phyloP scores from a whole-genome alignment of 306 rosid genomes.

The Rosa multiflora region DNA sequence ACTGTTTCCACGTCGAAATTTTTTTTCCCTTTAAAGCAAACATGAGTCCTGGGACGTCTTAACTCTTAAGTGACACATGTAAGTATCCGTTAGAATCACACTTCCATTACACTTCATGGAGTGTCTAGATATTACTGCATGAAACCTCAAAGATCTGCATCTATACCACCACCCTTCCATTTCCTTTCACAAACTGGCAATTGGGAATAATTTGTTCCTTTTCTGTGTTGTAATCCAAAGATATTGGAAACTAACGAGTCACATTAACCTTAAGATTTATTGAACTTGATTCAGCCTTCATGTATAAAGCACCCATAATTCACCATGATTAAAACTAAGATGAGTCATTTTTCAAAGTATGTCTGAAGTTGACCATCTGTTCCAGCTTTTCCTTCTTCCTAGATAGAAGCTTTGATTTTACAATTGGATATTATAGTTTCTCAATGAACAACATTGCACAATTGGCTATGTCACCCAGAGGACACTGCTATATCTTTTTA shows the following conservation, averaged over 20 bases:
- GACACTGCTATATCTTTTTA: not conserved
- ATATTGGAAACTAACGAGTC: not conserved
- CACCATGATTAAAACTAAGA: not conserved
- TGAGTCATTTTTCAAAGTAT: not conserved
- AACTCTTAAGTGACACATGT: no score
- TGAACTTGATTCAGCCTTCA: not conserved
- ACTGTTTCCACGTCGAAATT: not conserved
- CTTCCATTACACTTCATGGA: no score
- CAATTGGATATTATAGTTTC: not conserved
- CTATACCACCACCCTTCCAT: not conserved
- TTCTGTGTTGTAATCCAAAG: not conserved
- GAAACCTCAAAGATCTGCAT: not conserved
- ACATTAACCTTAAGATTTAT: constrained; percentile 3
- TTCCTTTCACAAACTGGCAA: not conserved
- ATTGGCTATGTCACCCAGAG: not conserved
- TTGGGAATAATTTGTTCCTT: not conserved
- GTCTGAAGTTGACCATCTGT: not conserved
- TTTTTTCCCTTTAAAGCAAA: not conserved
- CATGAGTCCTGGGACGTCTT: not conserved
- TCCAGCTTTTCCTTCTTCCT: not conserved
- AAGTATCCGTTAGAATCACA: no score
- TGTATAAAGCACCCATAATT: not conserved
- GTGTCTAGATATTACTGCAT: not conserved
- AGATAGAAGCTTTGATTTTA: not conserved
- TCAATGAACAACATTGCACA: not conserved